Base-by-base conservation (phyloP, 495 filamentous ascomycete genomes). In the Podospora fimiseda region DNA sequence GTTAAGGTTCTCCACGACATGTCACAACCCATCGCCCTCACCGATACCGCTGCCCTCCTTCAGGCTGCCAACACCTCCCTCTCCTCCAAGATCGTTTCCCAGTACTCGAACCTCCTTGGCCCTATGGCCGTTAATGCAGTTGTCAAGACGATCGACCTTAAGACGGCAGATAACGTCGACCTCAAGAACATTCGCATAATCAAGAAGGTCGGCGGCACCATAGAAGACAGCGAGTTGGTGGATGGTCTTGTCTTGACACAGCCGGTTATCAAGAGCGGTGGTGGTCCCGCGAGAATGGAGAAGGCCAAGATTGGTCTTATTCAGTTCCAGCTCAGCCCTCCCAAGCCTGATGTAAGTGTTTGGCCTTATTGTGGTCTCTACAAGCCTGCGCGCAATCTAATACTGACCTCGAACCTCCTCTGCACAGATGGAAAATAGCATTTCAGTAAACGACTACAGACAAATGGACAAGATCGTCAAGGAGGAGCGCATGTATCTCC, bases 391-490 rank as follows among this genome's bases (percentile, higher is more conserved):
- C 38, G 11, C 11, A 19, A 16, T 36, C n/a, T 15, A 3, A 20
- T 13, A 27, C 21, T 46, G 0, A 43, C 57, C 53, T 38, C n/a
- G n/a, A n/a, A 60, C 53, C 38, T 42, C n/a, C 15, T 11, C 4
- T 19, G 5, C 56, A 50, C 56, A 93, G 87, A 97, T 98, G 93
- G 93, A 98, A 71, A 98, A 98, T 74, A 90, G 93, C 70, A 95
- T 98, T 59, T 85, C 94, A 8, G 93, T 98, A 43, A 97, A 98
- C 70, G 93, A 98, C 76, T 98, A 98, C 79, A 80, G 93, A 53
- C 93, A 98, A 71, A 98, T 98, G 93, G 93, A 98, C 73, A 98
- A 96, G 79, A 98, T 98, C 59, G 79, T 98, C 50, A 98, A 98
- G 71, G 93, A 98, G 74, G 93, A 98, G 76, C 89, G 94, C 53